Evolutionary conservation across 169 alveolate genomes (phyloP), one percentile per base, ranked within the genome.

Genomic region (Cryptosporidium xiaoi): DNA sequence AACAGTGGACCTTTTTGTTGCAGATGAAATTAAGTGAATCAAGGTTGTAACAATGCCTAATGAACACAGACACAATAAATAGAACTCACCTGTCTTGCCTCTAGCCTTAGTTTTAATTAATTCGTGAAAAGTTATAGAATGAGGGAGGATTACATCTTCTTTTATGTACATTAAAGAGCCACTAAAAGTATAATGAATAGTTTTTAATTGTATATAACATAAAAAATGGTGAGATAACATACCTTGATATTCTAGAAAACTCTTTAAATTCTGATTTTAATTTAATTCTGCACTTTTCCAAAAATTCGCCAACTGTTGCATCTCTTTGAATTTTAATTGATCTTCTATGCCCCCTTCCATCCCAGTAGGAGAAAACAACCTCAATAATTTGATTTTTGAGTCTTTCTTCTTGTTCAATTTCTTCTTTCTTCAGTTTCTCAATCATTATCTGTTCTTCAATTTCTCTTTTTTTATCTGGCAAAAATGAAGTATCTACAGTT

Each of bases 121-220:
- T 20, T 91, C 95, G 46, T 67, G 92, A 29, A 93, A 91, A 27
- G 91, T 90, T 40, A 84, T 58, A 27, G 83, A 71, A 55, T 93
- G 93, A 1, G 95, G 95, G 6, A 93, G 90, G 31, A 93, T 92
- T 40, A 90, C 90, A 44, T 93, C 93, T 40, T 93, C 95, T 60
- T 93, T 93, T 34, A 93, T 90, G 64, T 90, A 93, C 90, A 93
- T 84, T 18, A 93, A 66, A 36, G 90, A 82, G n/a, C 91, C 66
- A n/a, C 46, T 31, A 44, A 7, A 46, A 66, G 15, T 31, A 44
- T 7, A 34, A 66, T 20, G 18, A 66, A 16, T 12, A 20, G 44
- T 4, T 31, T 6, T 10, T 0, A 13, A 12, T 31, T 0, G 10
- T 64, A 18, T 6, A 1, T 66, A 20, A 18, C 27, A 16, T 33